Percentiles rank a stretch among this genome's conserved stretches.
Evolutionary conservation across 371 early-diverging fungal genomes (phyloP).

Genomic region (Chytridiales sp.): DNA sequence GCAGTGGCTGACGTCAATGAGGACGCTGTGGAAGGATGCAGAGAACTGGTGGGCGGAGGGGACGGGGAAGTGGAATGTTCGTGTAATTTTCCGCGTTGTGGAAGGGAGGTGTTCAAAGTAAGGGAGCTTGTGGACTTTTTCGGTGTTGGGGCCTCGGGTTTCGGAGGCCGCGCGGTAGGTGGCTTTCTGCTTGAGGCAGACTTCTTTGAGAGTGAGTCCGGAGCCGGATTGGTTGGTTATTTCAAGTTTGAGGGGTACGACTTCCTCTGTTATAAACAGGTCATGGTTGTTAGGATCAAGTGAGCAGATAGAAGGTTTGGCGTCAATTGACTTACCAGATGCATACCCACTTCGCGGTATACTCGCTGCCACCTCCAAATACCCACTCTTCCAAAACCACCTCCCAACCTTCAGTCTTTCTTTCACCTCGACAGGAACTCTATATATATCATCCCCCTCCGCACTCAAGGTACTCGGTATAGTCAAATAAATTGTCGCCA

Average conservation of each 20-base stretch:
- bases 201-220: slow-evolving; percentile 26
- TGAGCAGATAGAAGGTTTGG: slow-evolving; percentile 24
- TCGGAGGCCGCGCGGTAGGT: slow-evolving; percentile 28
- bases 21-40: slow-evolving; percentile 32
- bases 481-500: slow-evolving; percentile 16
- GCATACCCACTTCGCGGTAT: slow-evolving; percentile 33
- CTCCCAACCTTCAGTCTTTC: slow-evolving; percentile 22
- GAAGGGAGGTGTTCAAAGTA: slow-evolving; percentile 31
- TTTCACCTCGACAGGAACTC: slow-evolving; percentile 4
- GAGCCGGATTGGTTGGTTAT: slow-evolving; percentile 36
- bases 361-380: slow-evolving; percentile 28
- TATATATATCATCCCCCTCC: slow-evolving; percentile 21
- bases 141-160: slow-evolving; percentile 38
- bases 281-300: not conserved
- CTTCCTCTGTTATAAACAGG: slow-evolving; percentile 30
- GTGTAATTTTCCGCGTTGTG: slow-evolving; percentile 24
- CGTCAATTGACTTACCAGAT: no score
- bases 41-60: slow-evolving; percentile 32
- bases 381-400: slow-evolving; percentile 37
- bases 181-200: slow-evolving; percentile 36
- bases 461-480: slow-evolving; percentile 38
- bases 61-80: slow-evolving; percentile 39
- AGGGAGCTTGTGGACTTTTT: slow-evolving; percentile 34
- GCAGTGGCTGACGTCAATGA: slow-evolving; percentile 36
- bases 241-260: slow-evolving; percentile 32